Evolutionary conservation across 2,329 filamentous ascomycete species (phyloP).

Genomic region (Fusarium sp.): DNA sequence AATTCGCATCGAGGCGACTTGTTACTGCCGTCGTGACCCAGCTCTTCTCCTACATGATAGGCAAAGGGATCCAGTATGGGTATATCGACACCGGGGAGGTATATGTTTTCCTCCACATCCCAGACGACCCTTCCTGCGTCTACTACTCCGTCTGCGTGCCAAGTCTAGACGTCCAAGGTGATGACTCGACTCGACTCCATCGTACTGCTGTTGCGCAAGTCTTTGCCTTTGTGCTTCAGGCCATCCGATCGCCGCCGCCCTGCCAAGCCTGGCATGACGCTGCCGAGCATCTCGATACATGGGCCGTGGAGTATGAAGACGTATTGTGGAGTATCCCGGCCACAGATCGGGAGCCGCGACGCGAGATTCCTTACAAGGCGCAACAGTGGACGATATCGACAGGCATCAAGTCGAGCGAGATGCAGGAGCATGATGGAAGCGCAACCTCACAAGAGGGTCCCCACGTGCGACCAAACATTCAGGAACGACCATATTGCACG

Average conservation of each 20-base stretch:
- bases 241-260: slow-evolving; percentile 43
- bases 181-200: slow-evolving; percentile 48
- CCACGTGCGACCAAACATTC: not conserved
- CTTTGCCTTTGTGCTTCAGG: slow-evolving; percentile 50
- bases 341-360: slow-evolving; percentile 28
- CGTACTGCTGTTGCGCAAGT: slow-evolving; percentile 50
- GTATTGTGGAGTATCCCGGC: slow-evolving; percentile 40
- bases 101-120: slow-evolving; percentile 49
- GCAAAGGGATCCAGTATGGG: slow-evolving; percentile 47
- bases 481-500: slow-evolving; percentile 43
- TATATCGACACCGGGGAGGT: slow-evolving; percentile 49
- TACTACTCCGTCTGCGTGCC: slow-evolving; percentile 48
- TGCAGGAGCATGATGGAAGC: too few relatives aligned
- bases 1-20: slow-evolving; percentile 45
- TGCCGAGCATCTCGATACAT: slow-evolving; percentile 44
- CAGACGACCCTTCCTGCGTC: slow-evolving; percentile 45
- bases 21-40: slow-evolving; percentile 50
- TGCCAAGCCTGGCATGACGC: slow-evolving; percentile 45
- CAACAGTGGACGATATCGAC: slow-evolving; percentile 34
- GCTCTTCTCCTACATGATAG: slow-evolving; percentile 53
- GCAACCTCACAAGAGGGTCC: too few relatives aligned
- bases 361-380: slow-evolving; percentile 34
- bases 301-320: slow-evolving; percentile 48
- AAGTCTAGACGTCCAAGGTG: slow-evolving; percentile 46
- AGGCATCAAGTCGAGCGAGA: too few relatives aligned